A percentile compares a stretch with the other conserved stretches of the same genome.
Evolutionary conservation across 805 yeast species (phyloP).

Genomic region (Sugiyamaella smithiae): DNA sequence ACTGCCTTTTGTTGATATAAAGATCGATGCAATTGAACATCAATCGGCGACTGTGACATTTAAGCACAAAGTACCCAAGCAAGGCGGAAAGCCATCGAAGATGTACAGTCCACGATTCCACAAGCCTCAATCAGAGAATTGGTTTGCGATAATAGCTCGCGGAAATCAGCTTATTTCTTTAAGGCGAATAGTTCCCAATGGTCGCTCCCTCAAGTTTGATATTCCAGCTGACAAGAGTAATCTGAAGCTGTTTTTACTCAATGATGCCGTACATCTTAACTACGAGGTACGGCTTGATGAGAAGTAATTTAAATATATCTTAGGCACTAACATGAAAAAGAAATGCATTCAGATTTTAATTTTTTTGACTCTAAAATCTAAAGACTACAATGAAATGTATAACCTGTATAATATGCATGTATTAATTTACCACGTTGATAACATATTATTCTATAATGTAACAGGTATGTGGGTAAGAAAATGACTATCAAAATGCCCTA

Average conservation of each 20-base stretch:
- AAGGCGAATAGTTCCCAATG: slow-evolving; percentile 53
- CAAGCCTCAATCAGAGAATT: slow-evolving; percentile 86
- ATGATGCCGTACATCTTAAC: slow-evolving; percentile 23
- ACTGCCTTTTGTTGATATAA: slow-evolving; percentile 56
- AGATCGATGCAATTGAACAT: slow-evolving; percentile 19
- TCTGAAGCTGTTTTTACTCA: slow-evolving; percentile 17
- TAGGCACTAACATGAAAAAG: too few species aligned
- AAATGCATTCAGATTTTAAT: too few species aligned
- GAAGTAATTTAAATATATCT: not conserved
- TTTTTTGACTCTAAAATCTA: not conserved
- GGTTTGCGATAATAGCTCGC: slow-evolving; percentile 68
- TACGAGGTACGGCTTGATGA: slow-evolving; percentile 13
- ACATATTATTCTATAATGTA: slow-evolving; percentile 14
- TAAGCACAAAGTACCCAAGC: slow-evolving; percentile 46
- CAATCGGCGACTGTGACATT: slow-evolving; percentile 45
- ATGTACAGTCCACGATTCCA: slow-evolving; percentile 81
- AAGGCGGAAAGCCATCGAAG: slow-evolving; percentile 39
- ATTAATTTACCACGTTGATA: slow-evolving; percentile 5
- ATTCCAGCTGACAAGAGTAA: slow-evolving; percentile 4
- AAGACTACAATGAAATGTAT: not conserved
- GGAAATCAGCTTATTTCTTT: slow-evolving; percentile 57
- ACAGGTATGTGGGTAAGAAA: slow-evolving; percentile 4
- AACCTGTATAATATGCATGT: slow-evolving; percentile 5
- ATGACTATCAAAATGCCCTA: not conserved
- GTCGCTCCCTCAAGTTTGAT: slow-evolving; percentile 4